Base-by-base conservation (phyloP, 352 stramenopile species). In the Pythium oligandrum region DNA sequence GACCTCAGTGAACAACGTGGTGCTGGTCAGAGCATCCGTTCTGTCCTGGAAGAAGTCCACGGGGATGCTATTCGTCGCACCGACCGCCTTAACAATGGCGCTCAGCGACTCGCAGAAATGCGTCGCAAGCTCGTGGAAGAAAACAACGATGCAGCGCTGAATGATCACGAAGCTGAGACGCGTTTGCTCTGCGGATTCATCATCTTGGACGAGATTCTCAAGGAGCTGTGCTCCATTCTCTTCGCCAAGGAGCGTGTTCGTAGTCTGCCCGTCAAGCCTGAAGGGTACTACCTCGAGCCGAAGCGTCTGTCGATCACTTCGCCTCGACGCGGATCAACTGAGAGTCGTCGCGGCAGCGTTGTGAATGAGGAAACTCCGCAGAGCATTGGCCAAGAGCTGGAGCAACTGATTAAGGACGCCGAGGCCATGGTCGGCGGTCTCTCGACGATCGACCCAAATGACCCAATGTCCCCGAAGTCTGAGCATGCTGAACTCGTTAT, bases 41-140 rank as follows among this genome's bases (percentile, higher is more conserved):
- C 75, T 46, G 83, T 95, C n/a, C 58, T 95, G 8, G 84, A 95
- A 63, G 75, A 93, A 3, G 80, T 95, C 10, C 81, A 93, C 46
- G 64, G 54, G 2, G 80, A 93, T 42, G 84, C 80, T 3, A 30
- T 77, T 11, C 73, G 72, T 7, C 84, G 83, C 31, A 78, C 90
- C 34, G 72, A 68, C 10, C 66, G 78, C 2, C 58, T 95, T 8
- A 65, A 73, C 4, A 82, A 91, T 30, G 77, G 84, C 4, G 42
- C 54, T 7, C 44, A 57, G 7, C 49, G 60, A 3, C 36, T 68
- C 10, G 40, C 50, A 6, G 78, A 85, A 40, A 70, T 93, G 35
- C 70, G 76, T 12, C 78, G 70, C 42, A 76, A 78, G 49, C 68
- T 95, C 3, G 61, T 91, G 26, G 70, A 81, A 8, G 64, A 89